Base-by-base conservation (phyloP, 164 flowering plant genomes). In the Sedum album region DNA sequence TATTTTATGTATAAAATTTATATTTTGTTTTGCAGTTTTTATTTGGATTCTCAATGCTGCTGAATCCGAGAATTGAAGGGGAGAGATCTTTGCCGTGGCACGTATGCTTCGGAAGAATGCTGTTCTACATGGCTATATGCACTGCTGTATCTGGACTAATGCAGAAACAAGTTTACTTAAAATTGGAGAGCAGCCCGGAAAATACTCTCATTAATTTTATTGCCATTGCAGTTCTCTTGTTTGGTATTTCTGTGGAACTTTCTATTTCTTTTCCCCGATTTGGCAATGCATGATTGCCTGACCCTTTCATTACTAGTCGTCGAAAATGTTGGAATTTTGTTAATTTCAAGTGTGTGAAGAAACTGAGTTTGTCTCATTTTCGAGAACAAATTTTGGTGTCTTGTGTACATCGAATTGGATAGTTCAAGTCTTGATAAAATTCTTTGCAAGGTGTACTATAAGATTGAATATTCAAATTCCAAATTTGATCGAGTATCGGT, bases 121-220 rank as follows among this genome's bases (percentile, higher is more conserved):
- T 88, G 18, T 48, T 90, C 23, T 79, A 75, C 74, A 77, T 86
- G 88, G 82, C 87, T 31, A 80, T 86, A 31, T 77, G 82, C 66
- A 46, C 93, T 8, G 91, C 96, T 4, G 71, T 74, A 63, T 85
- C 85, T 0, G 96, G 96, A 8, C 33, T 90, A 60, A 78, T 80
- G 76, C 80, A 86, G 78, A 79, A 76, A 61, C 65, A 68, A 13
- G 74, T 79, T 0, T 67, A 78, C 66, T 55, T 80, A 53, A 7
- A 25, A 0, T 70, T 76, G 5, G 15, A 26, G 2, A 25, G 67
- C 30, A 20, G 49, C 5, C 38, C 44, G 8, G 87, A 86, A 69
- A 44, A 72, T 25, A 80, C 70, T 60, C 65, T 90, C 21, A 55
- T 88, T 67, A 92, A 87, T 74, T 85, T 86, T 74, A 72, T 73